Conservation (phyloP, 352 stramenopile genomes). For the Globisporangium ultimum region DNA sequence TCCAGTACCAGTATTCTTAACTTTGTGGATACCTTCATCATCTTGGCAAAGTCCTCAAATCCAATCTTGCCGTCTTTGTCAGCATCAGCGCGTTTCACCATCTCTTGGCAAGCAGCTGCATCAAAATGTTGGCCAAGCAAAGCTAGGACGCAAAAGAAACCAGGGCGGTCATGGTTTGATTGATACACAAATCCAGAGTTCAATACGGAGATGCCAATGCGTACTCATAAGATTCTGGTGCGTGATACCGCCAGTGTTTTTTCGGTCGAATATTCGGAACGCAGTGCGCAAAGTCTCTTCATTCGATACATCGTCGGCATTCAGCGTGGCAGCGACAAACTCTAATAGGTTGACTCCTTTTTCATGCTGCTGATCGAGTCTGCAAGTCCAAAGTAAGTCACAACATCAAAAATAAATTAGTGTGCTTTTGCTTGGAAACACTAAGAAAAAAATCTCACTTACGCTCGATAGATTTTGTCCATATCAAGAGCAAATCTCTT, state of each 20-base stretch:
- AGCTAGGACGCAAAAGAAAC: constrained; percentile 1
- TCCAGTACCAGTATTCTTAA: too few species aligned
- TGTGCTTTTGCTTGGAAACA: too few species aligned
- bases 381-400: constrained; percentile 16
- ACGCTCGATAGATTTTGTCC: too few species aligned
- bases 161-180: too few species aligned
- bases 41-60: constrained; percentile 68
- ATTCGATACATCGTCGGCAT: constrained; percentile 49
- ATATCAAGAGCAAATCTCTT: too few species aligned
- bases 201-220: too few species aligned
- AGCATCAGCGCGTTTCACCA: constrained; percentile 56
- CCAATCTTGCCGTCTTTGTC: constrained; percentile 71
- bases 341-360: constrained; percentile 76
- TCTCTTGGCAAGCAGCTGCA: constrained; percentile 44
- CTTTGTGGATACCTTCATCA: constrained; percentile 34
- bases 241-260: constrained; percentile 56
- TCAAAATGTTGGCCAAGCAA: constrained; percentile 68
- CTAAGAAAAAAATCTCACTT: too few species aligned
- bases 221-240: constrained; percentile 33
- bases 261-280: constrained; percentile 63
- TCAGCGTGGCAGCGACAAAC: constrained; percentile 74
- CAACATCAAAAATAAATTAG: too few species aligned
- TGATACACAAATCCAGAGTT: too few species aligned
- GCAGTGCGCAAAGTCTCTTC: constrained; percentile 49
- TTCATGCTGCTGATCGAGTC: constrained; percentile 70